Conservation (phyloP, 2,329 filamentous ascomycete species). For the Fusarium dimerum region DNA sequence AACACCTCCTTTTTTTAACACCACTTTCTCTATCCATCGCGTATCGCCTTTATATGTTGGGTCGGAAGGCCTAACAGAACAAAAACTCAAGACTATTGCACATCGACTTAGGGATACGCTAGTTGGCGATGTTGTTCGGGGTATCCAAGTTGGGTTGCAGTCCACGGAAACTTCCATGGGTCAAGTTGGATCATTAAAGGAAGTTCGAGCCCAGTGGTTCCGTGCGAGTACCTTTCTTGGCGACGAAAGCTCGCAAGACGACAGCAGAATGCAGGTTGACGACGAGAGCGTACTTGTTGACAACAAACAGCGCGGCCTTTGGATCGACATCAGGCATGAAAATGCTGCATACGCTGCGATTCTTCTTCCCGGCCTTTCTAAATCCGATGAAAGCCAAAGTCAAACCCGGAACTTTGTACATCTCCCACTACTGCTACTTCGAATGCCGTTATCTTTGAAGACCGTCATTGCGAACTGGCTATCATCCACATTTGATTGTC, state of each 20-base stretch:
- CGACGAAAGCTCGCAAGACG: constrained; percentile 23
- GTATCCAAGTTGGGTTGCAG: constrained; percentile 54
- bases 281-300: constrained; percentile 23
- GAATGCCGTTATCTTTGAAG: constrained; percentile 57
- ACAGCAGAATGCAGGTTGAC: constrained; percentile 9
- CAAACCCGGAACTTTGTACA: constrained; percentile 40
- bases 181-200: constrained; percentile 45
- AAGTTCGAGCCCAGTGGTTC: constrained; percentile 52
- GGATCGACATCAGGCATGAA: constrained; percentile 54
- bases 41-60: constrained; percentile 56
- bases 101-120: constrained; percentile 54
- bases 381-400: background rate
- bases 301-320: constrained; percentile 37
- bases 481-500: constrained; percentile 56
- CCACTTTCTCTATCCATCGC: constrained; percentile 58
- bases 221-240: constrained; percentile 34
- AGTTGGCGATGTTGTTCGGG: constrained; percentile 61
- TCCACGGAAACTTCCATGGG: constrained; percentile 42
- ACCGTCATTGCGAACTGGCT: constrained; percentile 52
- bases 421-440: constrained; percentile 54
- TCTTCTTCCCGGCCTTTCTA: constrained; percentile 44
- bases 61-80: constrained; percentile 36
- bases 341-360: constrained; percentile 52
- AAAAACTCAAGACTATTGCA: constrained; percentile 45
- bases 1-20: constrained; percentile 54